Base-by-base conservation (phyloP, 1,284 basidiomycete species). In the Tylopilus orsonianus region DNA sequence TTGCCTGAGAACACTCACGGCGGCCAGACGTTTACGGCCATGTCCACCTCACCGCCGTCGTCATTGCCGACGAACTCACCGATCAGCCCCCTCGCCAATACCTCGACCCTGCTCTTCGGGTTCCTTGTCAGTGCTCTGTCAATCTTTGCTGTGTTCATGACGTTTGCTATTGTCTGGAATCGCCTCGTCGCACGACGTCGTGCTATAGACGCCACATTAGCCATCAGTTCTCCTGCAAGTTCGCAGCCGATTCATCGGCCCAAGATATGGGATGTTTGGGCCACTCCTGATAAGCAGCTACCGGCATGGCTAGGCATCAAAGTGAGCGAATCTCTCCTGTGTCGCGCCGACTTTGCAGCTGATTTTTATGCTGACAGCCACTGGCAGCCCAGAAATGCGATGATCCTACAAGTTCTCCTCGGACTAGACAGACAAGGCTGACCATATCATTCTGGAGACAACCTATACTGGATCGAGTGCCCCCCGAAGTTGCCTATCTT, bases 91-190 rank as follows among this genome's bases (percentile, higher is more conserved):
- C 24, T 48, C 35, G 45, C 19, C 30, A 40, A 48, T 18, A 48
- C 65, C 0, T 68, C 67, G 12, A 52, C 53, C 14, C 44, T 69
- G 12, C 57, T 66, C 37, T 67, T 66, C 13, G 67, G 65, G 14
- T 69, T 66, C 47, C 64, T 66, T 29, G 47, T 66, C 44, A 61
- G 49, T 18, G 50, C 64, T 14, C 48, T 66, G 34, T 65, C 64
- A 0, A 38, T 69, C 22, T 66, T 66, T 40, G 63, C 55, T 3
- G 32, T 66, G 33, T 67, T 66, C 47, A 67, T 69, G 61, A 43
- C 48, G 13, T 49, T 46, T 39, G 67, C 65, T 9, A 48, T 68
- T 4, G 34, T 66, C 34, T 66, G 64, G 64, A 67, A 65, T 35
- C 64, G 66, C 30, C 66, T 66, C 18, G 55, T 67, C n/a, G 34